phyloP scores from a whole-genome alignment of 1,284 basidiomycete genomes.

The Moesziomyces antarcticus region DNA sequence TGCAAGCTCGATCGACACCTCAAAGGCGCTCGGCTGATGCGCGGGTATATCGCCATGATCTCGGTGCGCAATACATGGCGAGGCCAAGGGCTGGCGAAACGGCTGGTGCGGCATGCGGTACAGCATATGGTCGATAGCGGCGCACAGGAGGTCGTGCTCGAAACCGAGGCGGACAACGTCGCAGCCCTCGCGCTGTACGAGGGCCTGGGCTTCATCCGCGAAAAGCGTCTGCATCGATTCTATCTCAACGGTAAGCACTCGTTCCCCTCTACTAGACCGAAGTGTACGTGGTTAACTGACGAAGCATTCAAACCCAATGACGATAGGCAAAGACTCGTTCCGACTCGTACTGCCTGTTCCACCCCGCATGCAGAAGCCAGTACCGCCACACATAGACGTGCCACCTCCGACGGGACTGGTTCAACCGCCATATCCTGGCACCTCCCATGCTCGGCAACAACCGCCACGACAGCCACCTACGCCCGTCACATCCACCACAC shows the following conservation, averaged over 20 bases:
- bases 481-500: not conserved
- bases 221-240: conserved; percentile 93
- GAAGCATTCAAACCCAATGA: too few relatives aligned
- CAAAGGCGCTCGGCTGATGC: conserved; percentile 73
- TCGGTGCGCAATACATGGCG: conserved; percentile 52
- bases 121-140: conserved; percentile 81
- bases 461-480: not conserved
- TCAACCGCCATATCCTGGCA: conserved; percentile 19
- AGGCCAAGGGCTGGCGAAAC: conserved; percentile 71
- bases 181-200: conserved; percentile 89
- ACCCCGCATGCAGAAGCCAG: conserved; percentile 3
- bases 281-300: too few relatives aligned
- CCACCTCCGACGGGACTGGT: conserved; percentile 24
- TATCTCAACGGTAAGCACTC: conserved; percentile 81
- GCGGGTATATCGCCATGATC: conserved; percentile 98
- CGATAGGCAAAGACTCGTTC: conserved; percentile 60
- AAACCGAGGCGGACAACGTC: conserved; percentile 94
- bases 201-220: conserved; percentile 90
- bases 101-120: conserved; percentile 74
- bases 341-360: conserved; percentile 57
- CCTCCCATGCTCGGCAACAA: not conserved
- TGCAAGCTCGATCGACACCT: conserved; percentile 90
- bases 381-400: conserved; percentile 6
- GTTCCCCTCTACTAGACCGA: not conserved
- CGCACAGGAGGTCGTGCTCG: conserved; percentile 90